Evolutionary conservation across 805 yeast species (phyloP).

Genomic region (Kazachstania taianensis): DNA sequence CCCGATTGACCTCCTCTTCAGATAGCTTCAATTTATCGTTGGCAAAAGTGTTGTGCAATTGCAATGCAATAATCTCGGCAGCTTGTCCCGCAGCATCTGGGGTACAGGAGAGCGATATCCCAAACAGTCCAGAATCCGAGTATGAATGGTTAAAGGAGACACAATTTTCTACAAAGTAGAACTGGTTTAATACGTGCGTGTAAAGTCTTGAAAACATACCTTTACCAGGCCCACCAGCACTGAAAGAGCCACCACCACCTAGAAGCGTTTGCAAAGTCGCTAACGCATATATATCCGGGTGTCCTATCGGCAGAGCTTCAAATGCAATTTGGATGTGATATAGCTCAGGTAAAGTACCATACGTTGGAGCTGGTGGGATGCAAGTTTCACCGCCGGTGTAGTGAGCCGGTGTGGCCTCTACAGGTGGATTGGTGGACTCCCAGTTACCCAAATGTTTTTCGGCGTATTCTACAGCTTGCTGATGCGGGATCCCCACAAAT

Average conservation of each 20-base stretch:
- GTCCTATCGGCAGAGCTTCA: conserved; percentile 74
- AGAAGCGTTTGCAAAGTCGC: conserved; percentile 82
- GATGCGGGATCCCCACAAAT: conserved; percentile 74
- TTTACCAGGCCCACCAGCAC: conserved; percentile 99
- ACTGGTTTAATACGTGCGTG: conserved; percentile 82
- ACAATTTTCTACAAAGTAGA: conserved; percentile 85
- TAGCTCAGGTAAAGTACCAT: conserved; percentile 65
- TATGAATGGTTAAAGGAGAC: conserved; percentile 82
- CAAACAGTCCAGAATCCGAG: conserved; percentile 84
- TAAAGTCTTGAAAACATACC: conserved; percentile 95
- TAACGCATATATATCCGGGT: conserved; percentile 81
- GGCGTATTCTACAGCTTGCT: conserved; percentile 54
- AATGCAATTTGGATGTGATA: conserved; percentile 80
- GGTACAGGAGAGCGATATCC: conserved; percentile 72
- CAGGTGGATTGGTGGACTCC: conserved; percentile 26
- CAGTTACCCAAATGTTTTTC: conserved; percentile 56
- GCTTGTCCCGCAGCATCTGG: conserved; percentile 80
- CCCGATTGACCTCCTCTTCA: conserved; percentile 68
- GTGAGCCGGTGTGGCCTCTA: conserved; percentile 31
- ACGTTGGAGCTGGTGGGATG: conserved; percentile 43
- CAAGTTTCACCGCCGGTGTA: conserved; percentile 54
- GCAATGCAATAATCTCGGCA: conserved; percentile 68
- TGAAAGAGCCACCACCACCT: conserved; percentile 96
- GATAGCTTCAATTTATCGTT: conserved; percentile 53
- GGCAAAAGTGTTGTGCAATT: conserved; percentile 42